Conservation (phyloP, 2,329 filamentous ascomycete genomes). For the Fusarium humuli region DNA sequence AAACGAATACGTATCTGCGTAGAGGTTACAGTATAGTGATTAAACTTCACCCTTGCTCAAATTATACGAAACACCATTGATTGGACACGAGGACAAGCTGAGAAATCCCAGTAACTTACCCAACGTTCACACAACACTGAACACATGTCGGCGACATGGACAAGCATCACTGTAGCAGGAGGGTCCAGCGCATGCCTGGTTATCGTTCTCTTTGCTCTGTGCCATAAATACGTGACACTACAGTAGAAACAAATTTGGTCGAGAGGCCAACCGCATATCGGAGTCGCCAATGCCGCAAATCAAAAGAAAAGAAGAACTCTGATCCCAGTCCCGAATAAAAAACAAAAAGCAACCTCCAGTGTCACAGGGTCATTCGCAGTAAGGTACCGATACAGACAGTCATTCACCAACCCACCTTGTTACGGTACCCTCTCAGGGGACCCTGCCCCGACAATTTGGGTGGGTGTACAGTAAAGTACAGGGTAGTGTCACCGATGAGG, state of each 20-base stretch:
- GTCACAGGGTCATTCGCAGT: not conserved
- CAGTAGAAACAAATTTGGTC: not conserved
- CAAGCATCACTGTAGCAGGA: not conserved
- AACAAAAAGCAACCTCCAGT: not conserved
- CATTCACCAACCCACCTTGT: not conserved
- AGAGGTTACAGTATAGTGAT: not conserved
- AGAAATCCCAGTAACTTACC: not conserved
- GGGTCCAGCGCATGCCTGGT: not conserved
- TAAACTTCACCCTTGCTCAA: constrained; percentile 13
- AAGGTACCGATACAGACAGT: not conserved
- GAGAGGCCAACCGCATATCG: constrained; percentile 2
- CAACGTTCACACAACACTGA: not conserved
- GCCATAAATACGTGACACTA: no score
- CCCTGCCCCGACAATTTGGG: constrained; percentile 11
- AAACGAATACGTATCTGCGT: not conserved
- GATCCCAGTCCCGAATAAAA: not conserved
- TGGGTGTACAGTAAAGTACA: constrained; percentile 14
- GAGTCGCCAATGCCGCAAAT: constrained; percentile 17
- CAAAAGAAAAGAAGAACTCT: not conserved
- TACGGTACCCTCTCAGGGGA: constrained; percentile 14
- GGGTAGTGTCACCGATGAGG: constrained; percentile 38
- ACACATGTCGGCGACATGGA: constrained; percentile 11
- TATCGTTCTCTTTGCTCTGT: not conserved
- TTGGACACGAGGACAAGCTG: constrained; percentile 27
- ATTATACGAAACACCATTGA: constrained; percentile 13